Conservation (phyloP, 306 rosid species). For the Senna siamea region DNA sequence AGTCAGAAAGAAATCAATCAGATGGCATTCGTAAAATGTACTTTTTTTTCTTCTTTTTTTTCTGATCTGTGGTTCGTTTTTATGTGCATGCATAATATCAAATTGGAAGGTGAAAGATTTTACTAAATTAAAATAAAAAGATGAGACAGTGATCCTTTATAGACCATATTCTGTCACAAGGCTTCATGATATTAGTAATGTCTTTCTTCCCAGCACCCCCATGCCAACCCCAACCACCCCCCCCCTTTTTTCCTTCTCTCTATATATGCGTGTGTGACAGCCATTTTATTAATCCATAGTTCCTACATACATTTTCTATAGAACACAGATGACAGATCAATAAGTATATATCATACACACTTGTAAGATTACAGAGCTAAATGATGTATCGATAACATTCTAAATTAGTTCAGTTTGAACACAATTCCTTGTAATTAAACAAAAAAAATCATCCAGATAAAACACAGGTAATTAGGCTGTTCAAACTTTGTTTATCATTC, state of each 20-base stretch:
- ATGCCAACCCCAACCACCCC: no score
- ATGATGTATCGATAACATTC: not conserved
- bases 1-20: not conserved
- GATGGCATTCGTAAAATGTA: not conserved
- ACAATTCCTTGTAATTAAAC: not conserved
- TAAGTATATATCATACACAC: not conserved
- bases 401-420: not conserved
- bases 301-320: not conserved
- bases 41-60: not conserved
- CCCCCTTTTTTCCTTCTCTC: no score
- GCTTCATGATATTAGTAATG: not conserved
- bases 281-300: no score
- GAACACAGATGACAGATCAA: not conserved
- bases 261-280: no score
- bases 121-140: not conserved
- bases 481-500: conserved; percentile 15
- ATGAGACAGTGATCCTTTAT: not conserved
- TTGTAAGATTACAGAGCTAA: not conserved
- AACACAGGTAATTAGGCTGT: not conserved
- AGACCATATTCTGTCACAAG: not conserved
- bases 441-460: conserved; percentile 3
- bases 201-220: not conserved
- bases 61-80: not conserved
- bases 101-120: not conserved
- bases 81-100: not conserved